Conservation (phyloP, 1,139 yeast species). For the Hemisphaericaspora subhashii region DNA sequence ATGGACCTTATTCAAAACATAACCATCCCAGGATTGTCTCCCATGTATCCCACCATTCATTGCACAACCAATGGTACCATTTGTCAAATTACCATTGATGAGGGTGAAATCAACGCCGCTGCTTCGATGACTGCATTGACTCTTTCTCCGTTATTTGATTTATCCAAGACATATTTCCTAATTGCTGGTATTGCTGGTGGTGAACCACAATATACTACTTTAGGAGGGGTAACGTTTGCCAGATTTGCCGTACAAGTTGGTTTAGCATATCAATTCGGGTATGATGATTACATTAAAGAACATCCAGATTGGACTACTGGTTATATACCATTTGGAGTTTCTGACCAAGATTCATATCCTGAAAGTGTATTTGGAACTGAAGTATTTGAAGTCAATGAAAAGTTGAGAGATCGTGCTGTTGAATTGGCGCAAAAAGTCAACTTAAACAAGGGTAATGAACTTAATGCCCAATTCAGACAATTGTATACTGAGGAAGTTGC, state of each 20-base stretch:
- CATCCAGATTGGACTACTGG: constrained; percentile 61
- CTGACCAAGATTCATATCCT: constrained; percentile 53
- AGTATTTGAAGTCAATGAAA: constrained; percentile 61
- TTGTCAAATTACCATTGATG: constrained; percentile 67
- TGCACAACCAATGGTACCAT: constrained; percentile 54
- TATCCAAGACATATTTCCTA: constrained; percentile 59
- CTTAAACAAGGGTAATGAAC: constrained; percentile 47
- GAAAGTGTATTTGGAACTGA: constrained; percentile 61
- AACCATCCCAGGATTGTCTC: constrained; percentile 66
- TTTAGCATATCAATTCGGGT: constrained; percentile 55
- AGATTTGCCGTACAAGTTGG: constrained; percentile 65
- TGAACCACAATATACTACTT: constrained; percentile 47
- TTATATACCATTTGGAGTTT: constrained; percentile 57
- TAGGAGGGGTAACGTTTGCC: constrained; percentile 62
- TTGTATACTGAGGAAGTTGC: constrained; percentile 53
- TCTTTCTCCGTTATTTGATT: constrained; percentile 56
- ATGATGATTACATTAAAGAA: constrained; percentile 45
- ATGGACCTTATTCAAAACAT: constrained; percentile 51
- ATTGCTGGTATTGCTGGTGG: constrained; percentile 72
- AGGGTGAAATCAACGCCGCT: constrained; percentile 71
- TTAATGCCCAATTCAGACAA: constrained; percentile 46
- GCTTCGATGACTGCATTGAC: constrained; percentile 55
- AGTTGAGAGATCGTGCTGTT: constrained; percentile 58
- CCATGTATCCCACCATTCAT: constrained; percentile 55
- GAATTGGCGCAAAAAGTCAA: constrained; percentile 47